A percentile compares a stretch with the other conserved stretches of the same genome.
These are phyloP conservation scores for Linnemannia hyalina DNA, from an alignment of 192 early-diverging fungal genomes.

Conservation along the genomic window DNA sequence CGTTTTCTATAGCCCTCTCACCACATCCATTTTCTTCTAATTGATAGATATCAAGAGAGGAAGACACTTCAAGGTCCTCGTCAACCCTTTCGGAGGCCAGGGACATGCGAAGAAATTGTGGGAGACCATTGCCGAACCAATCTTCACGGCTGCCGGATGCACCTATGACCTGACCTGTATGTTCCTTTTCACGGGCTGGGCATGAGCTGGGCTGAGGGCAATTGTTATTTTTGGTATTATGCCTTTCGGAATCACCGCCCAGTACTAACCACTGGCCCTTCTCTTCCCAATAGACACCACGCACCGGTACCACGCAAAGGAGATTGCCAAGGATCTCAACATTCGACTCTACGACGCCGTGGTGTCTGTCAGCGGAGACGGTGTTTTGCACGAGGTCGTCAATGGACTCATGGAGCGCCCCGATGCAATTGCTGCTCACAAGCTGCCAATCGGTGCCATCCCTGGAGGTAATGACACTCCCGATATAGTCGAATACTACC, in stretches of 20 bases:
- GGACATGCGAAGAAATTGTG: slow-evolving; percentile 73
- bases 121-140: slow-evolving; percentile 65
- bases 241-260: not conserved
- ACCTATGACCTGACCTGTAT: slow-evolving; percentile 63
- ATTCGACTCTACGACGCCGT: slow-evolving; percentile 69
- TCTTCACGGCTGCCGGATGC: slow-evolving; percentile 74
- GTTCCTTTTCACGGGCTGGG: slow-evolving; percentile 11
- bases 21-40: not conserved
- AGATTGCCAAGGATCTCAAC: slow-evolving; percentile 71
- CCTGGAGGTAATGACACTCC: slow-evolving; percentile 59
- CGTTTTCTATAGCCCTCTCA: not conserved
- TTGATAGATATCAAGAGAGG: slow-evolving; percentile 29
- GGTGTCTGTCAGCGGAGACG: slow-evolving; percentile 82
- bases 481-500: too few species aligned
- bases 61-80: slow-evolving; percentile 67
- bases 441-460: slow-evolving; percentile 74
- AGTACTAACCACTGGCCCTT: not conserved
- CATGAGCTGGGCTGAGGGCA: not conserved
- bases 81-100: slow-evolving; percentile 84
- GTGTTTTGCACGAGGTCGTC: slow-evolving; percentile 84
- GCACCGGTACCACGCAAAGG: slow-evolving; percentile 68
- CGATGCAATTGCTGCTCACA: slow-evolving; percentile 70
- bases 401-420: slow-evolving; percentile 82
- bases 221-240: not conserved
- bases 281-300: slow-evolving; percentile 65